Conservation (phyloP, 306 rosid species). For the Sechiopsis laciniata region DNA sequence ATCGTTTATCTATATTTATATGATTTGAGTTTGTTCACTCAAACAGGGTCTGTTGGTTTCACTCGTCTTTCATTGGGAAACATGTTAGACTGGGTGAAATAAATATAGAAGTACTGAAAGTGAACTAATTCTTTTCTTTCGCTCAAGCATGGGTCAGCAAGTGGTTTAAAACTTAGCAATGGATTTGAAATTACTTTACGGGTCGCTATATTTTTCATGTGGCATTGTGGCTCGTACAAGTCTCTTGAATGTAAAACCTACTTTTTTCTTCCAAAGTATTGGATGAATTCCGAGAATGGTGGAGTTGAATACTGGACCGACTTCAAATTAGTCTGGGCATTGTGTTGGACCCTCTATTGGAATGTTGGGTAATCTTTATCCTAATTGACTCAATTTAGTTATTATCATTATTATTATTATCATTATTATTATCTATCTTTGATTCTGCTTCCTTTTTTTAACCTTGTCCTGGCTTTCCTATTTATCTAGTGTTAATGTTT, state of each 20-base stretch:
- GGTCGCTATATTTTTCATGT: constrained; percentile 12
- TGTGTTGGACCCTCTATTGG: constrained; percentile 15
- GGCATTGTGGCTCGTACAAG: constrained; percentile 9
- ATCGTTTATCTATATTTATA: constrained; percentile 13
- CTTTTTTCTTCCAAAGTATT: constrained; percentile 5
- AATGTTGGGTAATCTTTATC: constrained; percentile 14
- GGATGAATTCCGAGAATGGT: constrained; percentile 14
- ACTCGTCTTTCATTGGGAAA: constrained; percentile 12
- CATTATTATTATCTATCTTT: background rate
- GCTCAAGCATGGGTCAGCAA: constrained; percentile 17
- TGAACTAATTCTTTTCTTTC: constrained; percentile 17
- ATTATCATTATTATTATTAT: constrained; percentile 8
- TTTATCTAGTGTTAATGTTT: constrained; percentile 24
- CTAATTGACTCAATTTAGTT: constrained; percentile 13
- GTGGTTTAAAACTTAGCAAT: background rate
- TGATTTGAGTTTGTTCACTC: constrained; percentile 13
- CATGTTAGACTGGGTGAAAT: constrained; percentile 11
- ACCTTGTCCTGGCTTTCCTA: background rate
- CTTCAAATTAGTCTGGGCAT: constrained; percentile 20
- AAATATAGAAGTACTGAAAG: constrained; percentile 11
- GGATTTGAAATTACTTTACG: constrained; percentile 2
- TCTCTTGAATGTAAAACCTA: constrained; percentile 14
- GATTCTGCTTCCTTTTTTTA: constrained; percentile 1
- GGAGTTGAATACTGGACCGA: constrained; percentile 16
- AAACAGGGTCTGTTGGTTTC: background rate